Evolutionary conservation across 495 filamentous ascomycete genomes (phyloP), one percentile per base, ranked within the genome.

Genomic region (Aspergillus biplanus): DNA sequence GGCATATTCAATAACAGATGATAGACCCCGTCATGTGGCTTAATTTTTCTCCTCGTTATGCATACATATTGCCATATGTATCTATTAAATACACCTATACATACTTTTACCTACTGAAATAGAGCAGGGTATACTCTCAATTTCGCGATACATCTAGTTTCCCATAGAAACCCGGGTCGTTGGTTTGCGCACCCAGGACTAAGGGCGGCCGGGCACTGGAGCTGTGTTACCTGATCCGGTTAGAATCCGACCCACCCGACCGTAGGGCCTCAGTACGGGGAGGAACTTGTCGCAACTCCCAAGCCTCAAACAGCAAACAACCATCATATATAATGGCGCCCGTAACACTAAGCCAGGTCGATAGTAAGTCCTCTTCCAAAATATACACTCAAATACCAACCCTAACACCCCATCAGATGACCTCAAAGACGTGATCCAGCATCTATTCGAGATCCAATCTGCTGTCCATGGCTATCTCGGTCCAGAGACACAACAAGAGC

Each of bases 361-460:
- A 87, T 70, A 75, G 84, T 85, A 64, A 65, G 78, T n/a, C 21
- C 34, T 13, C 27, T 34, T 15, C 21, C n/a, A 27, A 9, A 7
- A 31, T 4, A 39, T 16, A 15, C 49, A 42, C 15, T 42, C 58
- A 64, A 69, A 56, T 65, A 73, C 21, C 21, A 53, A 12, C 21
- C 6, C 15, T 34, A 27, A 58, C 42, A 12, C 4, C 13, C 31
- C 9, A 16, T 18, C 63, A 82, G 80, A 74, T 55, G 78, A 82
- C 56, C 67, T 82, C 21, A 81, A 81, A 72, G 77, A 80, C 49
- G 70, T 93, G 46, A 92, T 97, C 73, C 90, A 95, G 69, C 89
- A 93, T 68, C 88, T 97, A 54, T 96, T 91, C 80, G 87, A 92
- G 70, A 82, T 97, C 61, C 90, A 93, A 76, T 85, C 88, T 34